Percentiles rank a stretch among this genome's conserved stretches.
Evolutionary conservation across 805 yeast genomes (phyloP).

Genomic region (Yamadazyma laniorum): DNA sequence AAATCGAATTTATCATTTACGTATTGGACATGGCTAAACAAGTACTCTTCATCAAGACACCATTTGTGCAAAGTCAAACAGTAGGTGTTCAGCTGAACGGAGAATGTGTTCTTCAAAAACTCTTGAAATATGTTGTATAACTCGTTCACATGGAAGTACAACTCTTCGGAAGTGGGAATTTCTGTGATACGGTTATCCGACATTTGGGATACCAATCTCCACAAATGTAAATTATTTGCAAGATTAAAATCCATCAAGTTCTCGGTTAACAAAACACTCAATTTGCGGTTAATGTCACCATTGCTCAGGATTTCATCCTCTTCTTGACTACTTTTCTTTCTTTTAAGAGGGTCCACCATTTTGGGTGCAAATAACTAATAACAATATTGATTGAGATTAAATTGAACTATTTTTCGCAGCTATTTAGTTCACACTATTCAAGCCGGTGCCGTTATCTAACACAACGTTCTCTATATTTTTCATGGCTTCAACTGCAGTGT

Average conservation of each 20-base stretch:
- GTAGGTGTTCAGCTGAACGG: slow-evolving; percentile 10
- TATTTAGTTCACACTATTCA: slow-evolving; percentile 13
- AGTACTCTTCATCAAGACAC: slow-evolving; percentile 12
- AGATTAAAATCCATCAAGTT: slow-evolving; percentile 22
- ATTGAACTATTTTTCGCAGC: slow-evolving; percentile 7
- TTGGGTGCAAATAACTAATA: slow-evolving; percentile 4
- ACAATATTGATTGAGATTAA: not conserved
- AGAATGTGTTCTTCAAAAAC: slow-evolving; percentile 19
- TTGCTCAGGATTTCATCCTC: not conserved
- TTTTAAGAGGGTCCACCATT: slow-evolving; percentile 1
- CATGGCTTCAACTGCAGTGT: slow-evolving; percentile 53
- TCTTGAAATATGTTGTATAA: slow-evolving; percentile 19
- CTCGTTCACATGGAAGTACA: slow-evolving; percentile 19
- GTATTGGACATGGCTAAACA: slow-evolving; percentile 20
- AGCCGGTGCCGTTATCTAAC: slow-evolving; percentile 16
- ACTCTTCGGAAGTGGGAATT: slow-evolving; percentile 18
- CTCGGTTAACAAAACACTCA: slow-evolving; percentile 19
- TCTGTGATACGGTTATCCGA: slow-evolving; percentile 3
- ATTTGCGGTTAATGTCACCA: too few relatives aligned
- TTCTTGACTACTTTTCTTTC: not conserved
- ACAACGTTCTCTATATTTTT: slow-evolving; percentile 49
- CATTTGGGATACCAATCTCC: slow-evolving; percentile 14
- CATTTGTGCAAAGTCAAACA: slow-evolving; percentile 23
- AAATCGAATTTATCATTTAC: slow-evolving; percentile 16
- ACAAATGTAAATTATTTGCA: slow-evolving; percentile 15